phyloP scores from a whole-genome alignment of 768 basidiomycete genomes.

The Termitomyces heimii region DNA sequence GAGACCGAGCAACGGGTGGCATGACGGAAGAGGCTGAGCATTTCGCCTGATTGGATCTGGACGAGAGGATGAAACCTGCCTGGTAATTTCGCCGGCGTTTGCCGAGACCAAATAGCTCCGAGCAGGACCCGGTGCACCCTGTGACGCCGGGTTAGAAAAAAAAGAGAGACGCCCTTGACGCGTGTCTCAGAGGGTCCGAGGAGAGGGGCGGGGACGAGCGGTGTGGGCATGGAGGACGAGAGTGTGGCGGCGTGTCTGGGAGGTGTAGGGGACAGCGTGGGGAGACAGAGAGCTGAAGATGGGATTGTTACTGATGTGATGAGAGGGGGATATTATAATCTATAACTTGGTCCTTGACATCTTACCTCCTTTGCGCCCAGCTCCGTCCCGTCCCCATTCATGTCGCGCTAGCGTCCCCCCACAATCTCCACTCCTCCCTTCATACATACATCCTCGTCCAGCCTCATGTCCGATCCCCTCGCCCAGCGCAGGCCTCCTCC shows the following conservation, averaged over 20 bases:
- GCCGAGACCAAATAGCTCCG: constrained; percentile 1
- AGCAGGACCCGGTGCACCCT: constrained; percentile 16
- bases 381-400: constrained; percentile 19
- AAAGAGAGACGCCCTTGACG: background rate
- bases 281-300: no score
- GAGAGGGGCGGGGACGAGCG: background rate
- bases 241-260: background rate
- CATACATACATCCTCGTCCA: background rate
- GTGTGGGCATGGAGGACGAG: background rate
- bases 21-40: constrained; percentile 15
- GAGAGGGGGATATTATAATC: constrained; percentile 8
- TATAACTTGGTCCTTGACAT: background rate
- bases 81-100: constrained; percentile 3
- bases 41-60: constrained; percentile 1
- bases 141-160: constrained; percentile 1
- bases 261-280: background rate
- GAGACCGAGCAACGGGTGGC: constrained; percentile 3
- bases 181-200: constrained; percentile 8
- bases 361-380: constrained; percentile 18
- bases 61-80: background rate
- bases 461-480: constrained; percentile 46
- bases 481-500: constrained; percentile 56
- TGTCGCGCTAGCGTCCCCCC: constrained; percentile 21
- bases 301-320: constrained; percentile 14
- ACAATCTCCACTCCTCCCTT: constrained; percentile 1